Evolutionary conservation across 805 yeast species (phyloP).

Genomic region (Pichia occidentalis): DNA sequence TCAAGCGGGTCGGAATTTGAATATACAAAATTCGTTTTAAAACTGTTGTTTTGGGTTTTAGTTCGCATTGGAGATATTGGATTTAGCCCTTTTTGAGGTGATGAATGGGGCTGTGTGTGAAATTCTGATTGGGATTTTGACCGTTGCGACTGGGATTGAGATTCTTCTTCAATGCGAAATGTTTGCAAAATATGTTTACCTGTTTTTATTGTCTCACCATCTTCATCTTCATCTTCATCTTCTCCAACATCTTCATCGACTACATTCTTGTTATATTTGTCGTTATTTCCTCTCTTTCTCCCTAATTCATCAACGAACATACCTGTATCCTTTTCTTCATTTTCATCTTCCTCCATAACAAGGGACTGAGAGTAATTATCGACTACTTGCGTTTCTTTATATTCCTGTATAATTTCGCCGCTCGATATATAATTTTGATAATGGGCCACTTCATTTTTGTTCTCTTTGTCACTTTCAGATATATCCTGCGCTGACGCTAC

Average conservation of each 20-base stretch:
- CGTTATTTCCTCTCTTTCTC: constrained; percentile 1
- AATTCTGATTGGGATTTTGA: constrained; percentile 3
- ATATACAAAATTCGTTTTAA: too few relatives aligned
- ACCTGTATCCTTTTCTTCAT: neutral
- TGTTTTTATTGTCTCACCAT: constrained; percentile 4
- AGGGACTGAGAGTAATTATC: constrained; percentile 9
- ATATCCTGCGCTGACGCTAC: constrained; percentile 4
- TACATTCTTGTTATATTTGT: neutral
- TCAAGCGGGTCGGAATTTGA: too few relatives aligned
- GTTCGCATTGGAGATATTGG: too few relatives aligned
- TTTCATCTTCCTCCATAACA: constrained; percentile 8
- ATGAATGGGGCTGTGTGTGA: constrained; percentile 1
- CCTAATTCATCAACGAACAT: too few relatives aligned
- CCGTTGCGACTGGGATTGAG: constrained; percentile 7
- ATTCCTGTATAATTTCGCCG: too few relatives aligned
- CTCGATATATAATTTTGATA: too few relatives aligned
- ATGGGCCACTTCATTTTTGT: neutral
- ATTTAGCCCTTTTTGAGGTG: too few relatives aligned
- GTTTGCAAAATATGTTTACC: constrained; percentile 6
- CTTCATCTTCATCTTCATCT: constrained; percentile 1
- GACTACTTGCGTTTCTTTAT: constrained; percentile 8
- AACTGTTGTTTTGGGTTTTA: too few relatives aligned
- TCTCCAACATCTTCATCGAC: constrained; percentile 1
- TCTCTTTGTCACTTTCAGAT: neutral
- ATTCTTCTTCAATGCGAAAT: constrained; percentile 3